Conservation (phyloP, 148 eudicot genomes). For the Limonium bicolor region DNA sequence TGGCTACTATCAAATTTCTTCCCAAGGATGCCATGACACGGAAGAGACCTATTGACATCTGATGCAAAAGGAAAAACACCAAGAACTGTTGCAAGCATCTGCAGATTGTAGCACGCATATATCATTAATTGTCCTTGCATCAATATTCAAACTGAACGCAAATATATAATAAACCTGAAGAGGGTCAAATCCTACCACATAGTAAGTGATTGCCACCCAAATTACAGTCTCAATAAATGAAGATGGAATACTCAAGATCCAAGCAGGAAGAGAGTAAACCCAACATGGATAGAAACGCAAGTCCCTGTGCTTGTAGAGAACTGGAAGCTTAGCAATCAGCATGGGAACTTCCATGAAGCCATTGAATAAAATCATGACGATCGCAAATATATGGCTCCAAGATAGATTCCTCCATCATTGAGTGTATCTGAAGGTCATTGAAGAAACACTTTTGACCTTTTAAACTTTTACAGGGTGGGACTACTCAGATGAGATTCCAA, state of each 20-base stretch:
- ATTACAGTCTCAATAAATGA: slow-evolving; percentile 64
- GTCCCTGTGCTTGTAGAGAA: slow-evolving; percentile 89
- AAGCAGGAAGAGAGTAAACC: slow-evolving; percentile 82
- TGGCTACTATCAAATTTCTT: slow-evolving; percentile 91
- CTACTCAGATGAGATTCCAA: slow-evolving; percentile 66
- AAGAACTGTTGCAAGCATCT: slow-evolving; percentile 81
- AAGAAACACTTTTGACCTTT: no score
- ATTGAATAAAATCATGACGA: slow-evolving; percentile 82
- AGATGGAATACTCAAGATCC: slow-evolving; percentile 76
- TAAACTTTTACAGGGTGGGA: slow-evolving; percentile 53
- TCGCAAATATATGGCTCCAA: slow-evolving; percentile 79
- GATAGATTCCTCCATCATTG: slow-evolving; percentile 65
- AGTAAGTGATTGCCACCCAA: slow-evolving; percentile 80
- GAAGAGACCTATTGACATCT: slow-evolving; percentile 83
- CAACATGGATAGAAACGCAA: slow-evolving; percentile 86
- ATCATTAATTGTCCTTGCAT: no score
- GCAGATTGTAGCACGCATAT: slow-evolving; percentile 10
- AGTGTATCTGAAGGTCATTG: no score
- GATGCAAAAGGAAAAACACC: slow-evolving; percentile 76
- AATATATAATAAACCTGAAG: no score
- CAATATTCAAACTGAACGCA: no score
- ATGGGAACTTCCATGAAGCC: slow-evolving; percentile 94
- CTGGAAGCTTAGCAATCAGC: slow-evolving; percentile 85
- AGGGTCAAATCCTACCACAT: slow-evolving; percentile 89
- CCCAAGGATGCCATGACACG: slow-evolving; percentile 94